Evolutionary conservation across 345 rosid genomes (phyloP), one percentile per base, ranked within the genome.

Genomic region (Salix brachista): DNA sequence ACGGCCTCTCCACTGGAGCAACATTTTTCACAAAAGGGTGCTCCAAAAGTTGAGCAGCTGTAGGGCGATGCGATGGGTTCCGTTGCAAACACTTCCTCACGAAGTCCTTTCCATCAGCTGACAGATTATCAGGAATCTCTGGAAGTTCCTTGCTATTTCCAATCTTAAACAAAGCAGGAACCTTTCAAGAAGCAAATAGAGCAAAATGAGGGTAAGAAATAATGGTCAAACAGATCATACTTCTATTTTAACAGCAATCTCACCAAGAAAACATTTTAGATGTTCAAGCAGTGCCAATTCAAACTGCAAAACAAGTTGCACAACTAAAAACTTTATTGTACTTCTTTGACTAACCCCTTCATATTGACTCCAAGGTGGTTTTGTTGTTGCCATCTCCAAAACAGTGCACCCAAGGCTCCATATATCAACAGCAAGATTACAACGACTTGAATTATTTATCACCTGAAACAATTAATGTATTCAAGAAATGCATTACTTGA

Each of bases 381-480:
- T 90, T 71, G 93, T 85, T 62, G 96, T 91, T 60, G 93, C 92
- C 96, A 91, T 91, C 86, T 91, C 96, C 84, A 90, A 83, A 71
- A 91, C 93, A 39, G 93, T 91, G 79, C 96, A 90, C 54, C 96
- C 96, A 78, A 90, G 96, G 81, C 96, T 91, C 96, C 96, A 91
- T 77, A 91, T 87, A 84, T 91, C 96, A 71, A 91, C 96, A 67
- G 93, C 92, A 85, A 90, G 91, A 71, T 84, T 87, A 86, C 90
- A 85, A 71, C 93, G 91, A 69, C 67, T 85, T 68, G 91, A 77
- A 79, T 90, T 88, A 78, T 75, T 90, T 81, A 91, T 90, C 56
- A 91, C 91, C 96, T 91, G 89, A 36, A 32, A 73, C 66, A 67
- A 73, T 68, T 32, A 73, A 60, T 19, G 26, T 18, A 21, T 28